Conservation (phyloP, 164 flowering plant genomes). For the Tetrastigma voinierianum region DNA sequence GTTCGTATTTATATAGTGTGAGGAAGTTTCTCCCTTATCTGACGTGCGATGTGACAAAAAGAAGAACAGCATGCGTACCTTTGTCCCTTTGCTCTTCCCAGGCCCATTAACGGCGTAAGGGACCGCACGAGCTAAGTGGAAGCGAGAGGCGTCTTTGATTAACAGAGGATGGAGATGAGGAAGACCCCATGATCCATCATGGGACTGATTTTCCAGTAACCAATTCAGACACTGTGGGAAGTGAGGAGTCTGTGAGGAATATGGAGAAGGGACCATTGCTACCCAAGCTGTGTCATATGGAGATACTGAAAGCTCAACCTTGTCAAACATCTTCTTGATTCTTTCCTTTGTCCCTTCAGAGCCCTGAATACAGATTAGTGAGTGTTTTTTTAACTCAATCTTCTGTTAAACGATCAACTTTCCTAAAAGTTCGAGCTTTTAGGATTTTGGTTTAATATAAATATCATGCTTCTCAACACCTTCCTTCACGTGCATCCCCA, state of each 20-base stretch:
- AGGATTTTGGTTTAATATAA: too few relatives aligned
- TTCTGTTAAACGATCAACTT: too few relatives aligned
- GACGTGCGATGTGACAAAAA: too few relatives aligned
- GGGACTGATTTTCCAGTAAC: slow-evolving; percentile 72
- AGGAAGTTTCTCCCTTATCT: too few relatives aligned
- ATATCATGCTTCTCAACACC: too few relatives aligned
- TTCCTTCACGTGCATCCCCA: too few relatives aligned
- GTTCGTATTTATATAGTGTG: too few relatives aligned
- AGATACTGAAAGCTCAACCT: slow-evolving; percentile 69
- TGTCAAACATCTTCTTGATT: slow-evolving; percentile 53
- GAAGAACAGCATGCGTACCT: slow-evolving; percentile 32
- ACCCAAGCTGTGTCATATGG: slow-evolving; percentile 98
- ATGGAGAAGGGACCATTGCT: slow-evolving; percentile 83
- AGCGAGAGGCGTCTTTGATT: slow-evolving; percentile 58
- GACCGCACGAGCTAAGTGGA: too few relatives aligned
- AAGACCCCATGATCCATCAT: slow-evolving; percentile 87
- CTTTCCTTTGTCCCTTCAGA: slow-evolving; percentile 44
- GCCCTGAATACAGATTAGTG: slow-evolving; percentile 21
- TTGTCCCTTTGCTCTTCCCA: slow-evolving; percentile 57
- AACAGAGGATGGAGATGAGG: slow-evolving; percentile 38
- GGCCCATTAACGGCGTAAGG: too few relatives aligned
- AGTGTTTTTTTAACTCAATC: not conserved
- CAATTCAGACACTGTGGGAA: slow-evolving; percentile 74
- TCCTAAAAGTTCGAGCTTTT: too few relatives aligned
- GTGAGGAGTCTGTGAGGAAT: slow-evolving; percentile 41